phyloP scores from a whole-genome alignment of 441 rosid genomes.

The Melianthus villosus region DNA sequence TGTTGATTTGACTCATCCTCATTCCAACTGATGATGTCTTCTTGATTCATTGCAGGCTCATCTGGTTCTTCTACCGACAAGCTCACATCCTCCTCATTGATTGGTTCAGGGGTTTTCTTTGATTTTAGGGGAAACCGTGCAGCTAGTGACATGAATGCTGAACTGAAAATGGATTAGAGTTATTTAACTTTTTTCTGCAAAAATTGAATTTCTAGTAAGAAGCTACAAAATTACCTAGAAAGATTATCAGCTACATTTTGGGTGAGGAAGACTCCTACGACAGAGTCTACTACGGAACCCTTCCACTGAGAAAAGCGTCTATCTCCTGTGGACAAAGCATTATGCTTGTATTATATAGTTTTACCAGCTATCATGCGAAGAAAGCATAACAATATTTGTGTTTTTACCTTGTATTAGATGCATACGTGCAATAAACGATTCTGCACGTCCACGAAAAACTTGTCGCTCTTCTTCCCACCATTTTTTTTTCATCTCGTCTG shows the following conservation, averaged over 20 bases:
- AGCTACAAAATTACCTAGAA: constrained; percentile 52
- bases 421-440: constrained; percentile 91
- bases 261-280: constrained; percentile 89
- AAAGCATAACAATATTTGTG: constrained; percentile 5
- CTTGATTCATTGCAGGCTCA: constrained; percentile 22
- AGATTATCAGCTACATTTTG: constrained; percentile 97
- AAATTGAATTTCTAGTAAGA: constrained; percentile 6
- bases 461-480: constrained; percentile 89
- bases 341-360: constrained; percentile 5
- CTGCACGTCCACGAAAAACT: constrained; percentile 63
- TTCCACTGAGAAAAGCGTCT: constrained; percentile 95
- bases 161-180: constrained; percentile 38
- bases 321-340: constrained; percentile 59
- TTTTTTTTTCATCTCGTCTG: constrained; percentile 36
- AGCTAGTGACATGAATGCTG: constrained; percentile 87
- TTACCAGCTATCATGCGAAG: neutral
- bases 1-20: constrained; percentile 18
- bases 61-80: constrained; percentile 55
- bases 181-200: neutral
- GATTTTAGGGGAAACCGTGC: constrained; percentile 60
- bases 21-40: constrained; percentile 27
- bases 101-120: constrained; percentile 15
- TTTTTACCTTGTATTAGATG: constrained; percentile 86
- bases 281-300: constrained; percentile 96
- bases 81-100: constrained; percentile 13